Evolutionary conservation across 2,329 filamentous ascomycete genomes (phyloP), one percentile per base, ranked within the genome.

Genomic region (Dryadomyces quercus-mongolicae): DNA sequence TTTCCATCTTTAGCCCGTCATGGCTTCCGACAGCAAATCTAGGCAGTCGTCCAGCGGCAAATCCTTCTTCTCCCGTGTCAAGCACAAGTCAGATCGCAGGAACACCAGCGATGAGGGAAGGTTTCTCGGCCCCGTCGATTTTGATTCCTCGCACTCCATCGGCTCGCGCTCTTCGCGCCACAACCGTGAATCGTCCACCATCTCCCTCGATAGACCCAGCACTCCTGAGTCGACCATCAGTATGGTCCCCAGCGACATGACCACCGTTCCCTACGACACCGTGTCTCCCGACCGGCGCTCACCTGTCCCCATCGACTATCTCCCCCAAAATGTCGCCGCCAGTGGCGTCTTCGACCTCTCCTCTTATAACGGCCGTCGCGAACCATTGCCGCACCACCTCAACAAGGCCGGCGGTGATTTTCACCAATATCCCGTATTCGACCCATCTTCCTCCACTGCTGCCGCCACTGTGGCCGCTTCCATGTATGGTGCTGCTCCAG

Each of bases 51-150:
- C 88, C 54, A 72, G 72, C 63, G 77, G 77, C 65, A 69, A 68
- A 62, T 64, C 85, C 59, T 89, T 96, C 75, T 96, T 96, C 74
- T 90, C 88, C 64, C 82, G 90, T 66, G 86, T 84, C 71, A 93
- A 89, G 73, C 86, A 94, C 70, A 88, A 84, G 70, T 76, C 78
- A 62, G 79, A 80, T 63, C 82, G 83, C 67, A 80, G 83, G 66
- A 75, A 76, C 63, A 70, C 74, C 58, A 79, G 81, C 67, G 75
- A 80, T 62, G 80, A 84, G 64, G 73, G 75, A 61, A 74, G 75
- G 60, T 75, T 77, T 60, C 64, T 76, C 57, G 70, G 71, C 61
- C 70, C 71, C 60, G 74, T 74, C 60, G 77, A 85, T 61, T 75
- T 79, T 63, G 82, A 85, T 61, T 76, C 80, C 52, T 71, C 75